Base-by-base conservation (phyloP, 495 filamentous ascomycete genomes). In the Daldinia vernicosa region DNA sequence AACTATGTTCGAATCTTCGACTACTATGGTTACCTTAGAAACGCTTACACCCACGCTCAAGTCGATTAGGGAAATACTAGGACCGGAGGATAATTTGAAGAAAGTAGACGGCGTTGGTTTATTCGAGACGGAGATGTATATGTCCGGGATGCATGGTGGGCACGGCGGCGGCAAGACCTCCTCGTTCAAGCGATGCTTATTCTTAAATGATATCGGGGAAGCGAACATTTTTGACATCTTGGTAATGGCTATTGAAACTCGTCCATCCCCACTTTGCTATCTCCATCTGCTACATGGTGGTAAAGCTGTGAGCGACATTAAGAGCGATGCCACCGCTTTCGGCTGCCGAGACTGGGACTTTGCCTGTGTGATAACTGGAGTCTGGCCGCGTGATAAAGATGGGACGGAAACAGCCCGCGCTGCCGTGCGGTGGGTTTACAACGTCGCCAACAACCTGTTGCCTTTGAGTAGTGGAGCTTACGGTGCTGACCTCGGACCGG, bases 181-280 rank as follows among this genome's bases (percentile, higher is more conserved):
- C 55, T 84, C 88, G 19, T 90, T 91, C 81, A 90, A 90, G 80
- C 83, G 88, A 78, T 89, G 88, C 75, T 55, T 90, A 69, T 89
- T 90, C 72, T 79, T 91, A 45, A 86, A 86, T 69, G 0, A 71
- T 65, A 84, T 89, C 60, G 83, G 81, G 79, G 62, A 53, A 78
- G 63, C 26, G 17, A 69, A 75, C 55, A 51, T 89, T 26, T 72
- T 75, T 37, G 66, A 80, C 4, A 59, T 63, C n/a, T 78, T 89
- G 56, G 61, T 86, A 39, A 66, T 67, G 28, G 85, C 86, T 19
- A 30, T 90, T 52, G 68, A 82, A 67, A 79, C 67, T 75, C 84
- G 86, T 65, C 86, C 88, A 26, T 79, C 86, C 19, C 79, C 84
- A 55, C 76, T 85, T 32, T 88, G 86, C 78, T 91, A 90, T 79